phyloP scores from a whole-genome alignment of 164 flowering plant genomes.

The Echeveria elegans region DNA sequence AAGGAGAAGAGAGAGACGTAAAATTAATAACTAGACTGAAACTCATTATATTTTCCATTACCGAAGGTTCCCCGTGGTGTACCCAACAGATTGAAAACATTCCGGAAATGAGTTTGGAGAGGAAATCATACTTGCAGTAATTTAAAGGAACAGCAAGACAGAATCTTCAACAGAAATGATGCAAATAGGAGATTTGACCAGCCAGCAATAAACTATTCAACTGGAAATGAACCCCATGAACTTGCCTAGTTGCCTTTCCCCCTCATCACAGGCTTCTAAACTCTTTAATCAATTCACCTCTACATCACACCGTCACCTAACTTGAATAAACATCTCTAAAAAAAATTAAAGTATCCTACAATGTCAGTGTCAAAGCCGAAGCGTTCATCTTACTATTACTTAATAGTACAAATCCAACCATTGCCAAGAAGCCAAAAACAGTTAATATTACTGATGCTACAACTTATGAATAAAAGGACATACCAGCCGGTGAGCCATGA shows the following conservation, averaged over 20 bases:
- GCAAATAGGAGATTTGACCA: too few relatives aligned
- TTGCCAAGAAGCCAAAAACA: neutral
- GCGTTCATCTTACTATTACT: too few relatives aligned
- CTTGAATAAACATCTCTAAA: neutral
- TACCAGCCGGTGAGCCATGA: conserved; percentile 13
- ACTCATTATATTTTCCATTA: neutral
- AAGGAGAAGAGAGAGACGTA: neutral
- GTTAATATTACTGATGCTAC: too few relatives aligned
- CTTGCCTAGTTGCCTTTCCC: neutral
- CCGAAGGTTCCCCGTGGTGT: neutral
- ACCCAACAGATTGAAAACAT: neutral
- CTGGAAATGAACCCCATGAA: too few relatives aligned
- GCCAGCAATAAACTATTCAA: conserved; percentile 2
- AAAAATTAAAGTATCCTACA: too few relatives aligned
- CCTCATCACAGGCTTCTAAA: neutral
- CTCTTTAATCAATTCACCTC: neutral
- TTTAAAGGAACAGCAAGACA: neutral
- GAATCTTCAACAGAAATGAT: neutral
- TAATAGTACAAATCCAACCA: neutral
- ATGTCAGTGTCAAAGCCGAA: too few relatives aligned
- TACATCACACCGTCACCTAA: neutral
- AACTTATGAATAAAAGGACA: too few relatives aligned
- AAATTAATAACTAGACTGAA: neutral
- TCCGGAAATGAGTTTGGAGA: neutral
- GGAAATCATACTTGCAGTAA: neutral